Percentiles rank a stretch among this genome's conserved stretches.
phyloP scores from a whole-genome alignment of 2,329 filamentous ascomycete species.

The Erysiphe neolycopersici region DNA sequence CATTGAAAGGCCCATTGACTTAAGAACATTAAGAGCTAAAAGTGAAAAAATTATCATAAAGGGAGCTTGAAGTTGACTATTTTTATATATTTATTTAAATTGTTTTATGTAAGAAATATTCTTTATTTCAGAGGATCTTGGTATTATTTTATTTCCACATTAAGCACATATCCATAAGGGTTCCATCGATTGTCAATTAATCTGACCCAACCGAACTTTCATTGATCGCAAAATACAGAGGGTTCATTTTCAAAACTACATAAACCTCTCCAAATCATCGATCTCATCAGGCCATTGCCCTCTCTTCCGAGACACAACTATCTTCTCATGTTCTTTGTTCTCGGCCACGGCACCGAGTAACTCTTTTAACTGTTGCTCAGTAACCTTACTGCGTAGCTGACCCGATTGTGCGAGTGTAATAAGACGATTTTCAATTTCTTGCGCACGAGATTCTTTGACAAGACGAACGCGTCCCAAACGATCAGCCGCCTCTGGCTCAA shows the following conservation, averaged over 20 bases:
- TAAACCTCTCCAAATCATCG: conserved; percentile 40
- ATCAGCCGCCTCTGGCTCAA: conserved; percentile 80
- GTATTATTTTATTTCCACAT: too few species aligned
- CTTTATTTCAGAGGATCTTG: too few species aligned
- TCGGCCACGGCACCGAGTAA: conserved; percentile 66
- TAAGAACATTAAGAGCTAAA: conserved; percentile 34
- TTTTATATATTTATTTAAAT: too few species aligned
- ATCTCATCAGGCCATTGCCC: conserved; percentile 70
- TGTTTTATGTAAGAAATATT: too few species aligned
- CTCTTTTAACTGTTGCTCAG: conserved; percentile 81
- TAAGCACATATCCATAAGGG: too few species aligned
- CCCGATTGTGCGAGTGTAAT: conserved; percentile 76
- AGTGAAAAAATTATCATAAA: too few species aligned
- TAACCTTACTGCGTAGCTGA: conserved; percentile 68
- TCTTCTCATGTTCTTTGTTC: conserved; percentile 50
- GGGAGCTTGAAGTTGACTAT: too few species aligned
- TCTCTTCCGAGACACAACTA: conserved; percentile 63
- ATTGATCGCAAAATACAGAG: neutral
- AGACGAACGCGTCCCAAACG: conserved; percentile 81
- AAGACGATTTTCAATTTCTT: conserved; percentile 73
- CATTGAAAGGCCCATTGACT: conserved; percentile 69
- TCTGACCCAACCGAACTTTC: too few species aligned
- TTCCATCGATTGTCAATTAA: neutral
- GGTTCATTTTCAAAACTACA: neutral
- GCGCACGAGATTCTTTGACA: conserved; percentile 76